phyloP scores from a whole-genome alignment of 2,329 filamentous ascomycete species.

The Huntiella abstrusa region DNA sequence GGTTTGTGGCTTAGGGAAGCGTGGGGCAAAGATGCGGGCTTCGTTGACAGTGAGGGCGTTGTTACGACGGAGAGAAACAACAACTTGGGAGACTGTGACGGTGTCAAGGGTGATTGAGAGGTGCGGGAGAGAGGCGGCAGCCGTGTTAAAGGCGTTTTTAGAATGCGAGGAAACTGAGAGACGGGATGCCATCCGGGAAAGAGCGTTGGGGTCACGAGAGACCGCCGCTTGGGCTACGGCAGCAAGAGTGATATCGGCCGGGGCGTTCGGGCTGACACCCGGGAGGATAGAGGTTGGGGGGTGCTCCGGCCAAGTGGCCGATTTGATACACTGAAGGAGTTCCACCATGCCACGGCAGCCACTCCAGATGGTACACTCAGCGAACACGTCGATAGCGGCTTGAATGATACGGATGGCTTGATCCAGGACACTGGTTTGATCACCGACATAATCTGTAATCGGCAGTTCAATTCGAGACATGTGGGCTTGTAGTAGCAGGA shows the following conservation, averaged over 20 bases:
- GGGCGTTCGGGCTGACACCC: constrained; percentile 32
- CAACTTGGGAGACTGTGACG: constrained; percentile 26
- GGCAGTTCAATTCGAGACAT: constrained; percentile 86
- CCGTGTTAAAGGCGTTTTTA: constrained; percentile 34
- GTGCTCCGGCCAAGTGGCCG: constrained; percentile 76
- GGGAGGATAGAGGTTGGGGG: constrained; percentile 63
- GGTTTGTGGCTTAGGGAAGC: constrained; percentile 83
- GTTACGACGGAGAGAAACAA: constrained; percentile 42
- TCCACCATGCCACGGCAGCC: constrained; percentile 67
- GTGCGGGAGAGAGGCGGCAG: constrained; percentile 48
- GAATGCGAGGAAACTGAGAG: constrained; percentile 30
- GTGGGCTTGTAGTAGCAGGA: constrained; percentile 82
- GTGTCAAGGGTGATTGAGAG: constrained; percentile 37
- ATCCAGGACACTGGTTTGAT: constrained; percentile 76
- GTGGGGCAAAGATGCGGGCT: constrained; percentile 64
- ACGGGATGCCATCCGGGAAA: constrained; percentile 22
- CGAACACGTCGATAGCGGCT: constrained; percentile 80
- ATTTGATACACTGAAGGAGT: constrained; percentile 82
- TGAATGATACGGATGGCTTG: constrained; percentile 95
- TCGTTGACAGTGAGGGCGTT: constrained; percentile 49
- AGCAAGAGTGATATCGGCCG: constrained; percentile 21
- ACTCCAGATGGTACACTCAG: constrained; percentile 67
- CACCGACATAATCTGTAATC: constrained; percentile 91
- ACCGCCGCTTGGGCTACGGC: constrained; percentile 22
- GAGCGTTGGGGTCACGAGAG: constrained; percentile 4